Evolutionary conservation across 192 early-diverging fungal species (phyloP), one percentile per base, ranked within the genome.

Genomic region (Funneliformis geosporum): DNA sequence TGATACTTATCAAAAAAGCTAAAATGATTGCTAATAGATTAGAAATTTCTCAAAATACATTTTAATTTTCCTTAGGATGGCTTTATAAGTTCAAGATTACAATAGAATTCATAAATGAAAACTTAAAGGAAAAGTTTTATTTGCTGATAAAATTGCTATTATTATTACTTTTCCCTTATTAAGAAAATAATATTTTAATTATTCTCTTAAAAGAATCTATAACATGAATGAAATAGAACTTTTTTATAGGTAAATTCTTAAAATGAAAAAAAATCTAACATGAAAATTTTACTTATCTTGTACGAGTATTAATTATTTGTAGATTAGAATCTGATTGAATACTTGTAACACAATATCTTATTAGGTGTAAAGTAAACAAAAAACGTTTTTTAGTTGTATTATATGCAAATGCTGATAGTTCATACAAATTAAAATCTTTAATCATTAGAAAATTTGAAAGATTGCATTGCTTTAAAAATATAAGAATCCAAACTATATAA

Each of bases 81-180:
- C 66, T 79, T 27, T 4, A 79, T 18, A 79, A 79, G 70, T 79
- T 79, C 21, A 79, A 79, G 23, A 79, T 1, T 23, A 39, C 5
- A 79, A 79, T 68, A 23, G 23, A 38, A 79, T 79, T 44, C 33
- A 6, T 3, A 50, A 69, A 67, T 39, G 11, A 21, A 79, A 33
- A 2, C 33, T 33, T 33, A 2, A 33, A 33, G 33, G 33, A 33
- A 2, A 33, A 33, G 33, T 2, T 33, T 33, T 33, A 33, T 33
- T 2, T 33, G 33, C 33, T 33, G 33, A 33, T 33, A 33, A 33
- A 33, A 33, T 33, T 33, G 33, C 33, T 2, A 33, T 33, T 33
- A 2, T 2, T 33, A 33, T 2, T 33, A 2, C 33, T 33, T 2
- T 33, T 2, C 33, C 2, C 2, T 33, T 33, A 33, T 33, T 33